These are phyloP conservation scores for Picochlorum sp. DNA, from an alignment of 139 green algal species.

Conservation along the genomic window DNA sequence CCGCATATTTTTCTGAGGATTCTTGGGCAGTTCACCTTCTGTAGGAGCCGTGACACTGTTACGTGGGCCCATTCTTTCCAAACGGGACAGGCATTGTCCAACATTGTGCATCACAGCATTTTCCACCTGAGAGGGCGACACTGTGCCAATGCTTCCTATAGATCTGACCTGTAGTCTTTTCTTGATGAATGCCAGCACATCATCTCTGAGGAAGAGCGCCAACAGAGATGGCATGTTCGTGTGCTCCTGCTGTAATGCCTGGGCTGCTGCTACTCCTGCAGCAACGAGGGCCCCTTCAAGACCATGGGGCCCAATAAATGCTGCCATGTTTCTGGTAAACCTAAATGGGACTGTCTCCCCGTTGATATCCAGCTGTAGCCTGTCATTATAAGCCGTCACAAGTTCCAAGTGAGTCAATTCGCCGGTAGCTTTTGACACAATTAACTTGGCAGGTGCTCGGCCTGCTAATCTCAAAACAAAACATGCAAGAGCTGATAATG, in stretches of 20 bases:
- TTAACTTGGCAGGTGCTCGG: constrained; percentile 75
- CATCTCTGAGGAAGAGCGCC: constrained; percentile 55
- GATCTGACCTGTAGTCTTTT: constrained; percentile 9
- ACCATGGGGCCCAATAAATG: constrained; percentile 91
- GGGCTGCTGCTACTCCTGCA: constrained; percentile 47
- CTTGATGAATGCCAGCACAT: constrained; percentile 29
- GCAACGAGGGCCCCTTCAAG: constrained; percentile 74
- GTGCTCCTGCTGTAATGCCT: constrained; percentile 27
- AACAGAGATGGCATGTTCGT: constrained; percentile 48
- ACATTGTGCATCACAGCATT: constrained; percentile 29
- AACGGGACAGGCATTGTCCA: not conserved
- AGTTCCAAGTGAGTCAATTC: constrained; percentile 81
- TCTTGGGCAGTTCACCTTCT: not conserved
- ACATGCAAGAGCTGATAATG: constrained; percentile 53
- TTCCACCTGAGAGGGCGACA: constrained; percentile 30
- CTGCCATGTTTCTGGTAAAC: constrained; percentile 90
- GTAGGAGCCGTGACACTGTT: not conserved
- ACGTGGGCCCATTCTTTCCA: constrained; percentile 3
- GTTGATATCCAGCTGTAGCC: constrained; percentile 47
- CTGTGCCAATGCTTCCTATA: constrained; percentile 10
- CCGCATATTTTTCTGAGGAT: constrained; percentile 49
- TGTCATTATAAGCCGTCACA: constrained; percentile 43
- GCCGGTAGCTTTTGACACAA: constrained; percentile 77
- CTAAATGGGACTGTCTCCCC: constrained; percentile 89
- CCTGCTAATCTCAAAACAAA: constrained; percentile 77